These are phyloP conservation scores for Alternaria rosae DNA, from an alignment of 2,329 filamentous ascomycete genomes.

Conservation along the genomic window DNA sequence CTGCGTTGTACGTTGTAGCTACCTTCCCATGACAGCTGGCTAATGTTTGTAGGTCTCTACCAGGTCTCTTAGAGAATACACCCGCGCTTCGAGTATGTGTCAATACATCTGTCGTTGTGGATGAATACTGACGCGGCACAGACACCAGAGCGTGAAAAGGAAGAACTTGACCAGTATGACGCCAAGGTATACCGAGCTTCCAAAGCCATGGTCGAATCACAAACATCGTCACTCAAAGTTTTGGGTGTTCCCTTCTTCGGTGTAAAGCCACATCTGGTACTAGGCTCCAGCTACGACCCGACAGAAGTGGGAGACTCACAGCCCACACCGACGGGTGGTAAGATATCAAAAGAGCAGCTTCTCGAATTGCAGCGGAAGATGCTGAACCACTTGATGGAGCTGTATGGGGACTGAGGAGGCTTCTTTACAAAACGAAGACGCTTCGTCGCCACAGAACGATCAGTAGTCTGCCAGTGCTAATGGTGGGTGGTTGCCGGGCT, in stretches of 20 bases:
- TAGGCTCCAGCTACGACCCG: conserved; percentile 28
- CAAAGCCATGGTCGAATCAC: conserved; percentile 65
- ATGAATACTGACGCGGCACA: conserved; percentile 24
- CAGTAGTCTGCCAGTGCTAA: not conserved
- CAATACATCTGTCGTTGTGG: too few species aligned
- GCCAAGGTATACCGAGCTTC: conserved; percentile 68
- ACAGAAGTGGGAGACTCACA: conserved; percentile 1
- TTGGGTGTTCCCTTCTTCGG: conserved; percentile 55
- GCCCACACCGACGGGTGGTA: conserved; percentile 13
- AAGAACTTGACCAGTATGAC: conserved; percentile 67
- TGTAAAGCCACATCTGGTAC: conserved; percentile 32
- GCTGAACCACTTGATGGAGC: conserved; percentile 43
- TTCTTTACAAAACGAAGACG: not conserved
- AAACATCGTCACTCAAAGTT: conserved; percentile 62
- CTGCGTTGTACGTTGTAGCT: conserved; percentile 58
- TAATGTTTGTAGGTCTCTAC: conserved; percentile 33
- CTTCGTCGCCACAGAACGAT: not conserved
- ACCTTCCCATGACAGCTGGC: not conserved
- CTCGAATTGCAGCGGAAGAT: conserved; percentile 46
- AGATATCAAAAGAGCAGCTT: conserved; percentile 38
- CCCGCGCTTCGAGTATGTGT: conserved; percentile 31
- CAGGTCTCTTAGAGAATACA: conserved; percentile 34
- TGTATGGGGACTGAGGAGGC: conserved; percentile 35
- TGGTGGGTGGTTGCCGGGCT: not conserved
- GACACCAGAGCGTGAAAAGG: conserved; percentile 58